These are phyloP conservation scores for Colletotrichum karsti DNA, from an alignment of 2,329 filamentous ascomycete species.

Conservation along the genomic window DNA sequence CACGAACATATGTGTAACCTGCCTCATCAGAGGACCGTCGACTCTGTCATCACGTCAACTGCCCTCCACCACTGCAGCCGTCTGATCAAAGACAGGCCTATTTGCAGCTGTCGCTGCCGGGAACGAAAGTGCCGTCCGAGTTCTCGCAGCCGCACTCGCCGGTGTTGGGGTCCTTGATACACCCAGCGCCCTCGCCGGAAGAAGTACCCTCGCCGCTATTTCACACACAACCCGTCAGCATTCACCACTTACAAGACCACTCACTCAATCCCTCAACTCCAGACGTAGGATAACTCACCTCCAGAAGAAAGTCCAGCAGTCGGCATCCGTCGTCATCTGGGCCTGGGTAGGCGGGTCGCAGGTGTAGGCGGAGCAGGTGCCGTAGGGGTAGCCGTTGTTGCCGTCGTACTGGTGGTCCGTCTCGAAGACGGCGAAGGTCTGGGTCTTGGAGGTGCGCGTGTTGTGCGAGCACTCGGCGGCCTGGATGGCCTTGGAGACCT, in stretches of 20 bases:
- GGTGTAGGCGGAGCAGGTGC: slow-evolving; percentile 24
- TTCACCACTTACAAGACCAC: not conserved
- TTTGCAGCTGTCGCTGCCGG: slow-evolving; percentile 14
- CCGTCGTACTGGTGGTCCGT: slow-evolving; percentile 24
- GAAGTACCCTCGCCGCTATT: not conserved
- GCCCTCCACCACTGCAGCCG: no score
- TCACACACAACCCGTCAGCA: not conserved
- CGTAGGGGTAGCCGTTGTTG: slow-evolving; percentile 20
- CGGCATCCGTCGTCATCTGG: slow-evolving; percentile 16
- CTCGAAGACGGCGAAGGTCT: slow-evolving; percentile 27
- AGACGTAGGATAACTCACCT: not conserved
- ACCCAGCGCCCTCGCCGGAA: slow-evolving; percentile 4
- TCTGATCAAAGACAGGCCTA: not conserved
- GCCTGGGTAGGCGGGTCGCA: not conserved
- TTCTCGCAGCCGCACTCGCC: slow-evolving; percentile 25
- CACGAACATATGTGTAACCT: not conserved
- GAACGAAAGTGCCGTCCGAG: slow-evolving; percentile 22
- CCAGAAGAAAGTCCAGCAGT: slow-evolving; percentile 29
- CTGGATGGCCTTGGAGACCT: slow-evolving; percentile 27
- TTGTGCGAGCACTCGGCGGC: slow-evolving; percentile 29
- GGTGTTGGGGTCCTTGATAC: slow-evolving; percentile 26
- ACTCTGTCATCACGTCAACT: not conserved
- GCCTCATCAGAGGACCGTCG: not conserved
- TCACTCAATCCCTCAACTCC: not conserved
- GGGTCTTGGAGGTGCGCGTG: slow-evolving; percentile 22